These are phyloP conservation scores for Globisporangium cederbergense DNA, from an alignment of 352 stramenopile genomes.

Conservation along the genomic window DNA sequence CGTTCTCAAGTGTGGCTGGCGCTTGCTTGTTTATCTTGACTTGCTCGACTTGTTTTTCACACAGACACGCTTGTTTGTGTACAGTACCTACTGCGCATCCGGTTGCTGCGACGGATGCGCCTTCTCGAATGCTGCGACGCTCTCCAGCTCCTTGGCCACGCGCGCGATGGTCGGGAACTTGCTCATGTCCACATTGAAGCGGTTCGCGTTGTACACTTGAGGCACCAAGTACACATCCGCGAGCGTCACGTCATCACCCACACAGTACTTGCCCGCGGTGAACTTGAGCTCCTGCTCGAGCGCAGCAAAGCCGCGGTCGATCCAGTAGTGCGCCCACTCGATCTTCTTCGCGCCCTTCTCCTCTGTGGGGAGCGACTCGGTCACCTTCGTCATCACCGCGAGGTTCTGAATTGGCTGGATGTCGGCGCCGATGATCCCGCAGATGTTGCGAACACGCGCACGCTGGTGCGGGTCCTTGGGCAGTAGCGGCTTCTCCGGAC, in stretches of 20 bases:
- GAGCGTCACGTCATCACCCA: slow-evolving; percentile 81
- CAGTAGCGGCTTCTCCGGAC: slow-evolving; percentile 64
- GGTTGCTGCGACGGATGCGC: slow-evolving; percentile 80
- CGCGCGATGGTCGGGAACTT: slow-evolving; percentile 84
- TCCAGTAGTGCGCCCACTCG: slow-evolving; percentile 63
- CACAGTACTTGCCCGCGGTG: slow-evolving; percentile 60
- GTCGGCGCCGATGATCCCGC: slow-evolving; percentile 87
- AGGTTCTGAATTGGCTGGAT: slow-evolving; percentile 92
- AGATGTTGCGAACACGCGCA: slow-evolving; percentile 83
- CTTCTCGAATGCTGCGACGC: slow-evolving; percentile 78
- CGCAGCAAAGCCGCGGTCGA: slow-evolving; percentile 78
- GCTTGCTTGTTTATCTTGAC: background rate
- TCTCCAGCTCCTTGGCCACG: slow-evolving; percentile 62
- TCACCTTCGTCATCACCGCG: slow-evolving; percentile 52
- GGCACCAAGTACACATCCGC: slow-evolving; percentile 90
- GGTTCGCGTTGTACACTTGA: slow-evolving; percentile 91
- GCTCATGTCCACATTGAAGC: slow-evolving; percentile 86
- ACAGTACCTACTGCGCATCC: slow-evolving; percentile 37
- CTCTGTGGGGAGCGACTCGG: slow-evolving; percentile 43
- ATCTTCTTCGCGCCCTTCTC: slow-evolving; percentile 44
- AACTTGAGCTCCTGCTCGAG: slow-evolving; percentile 70
- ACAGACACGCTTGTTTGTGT: background rate
- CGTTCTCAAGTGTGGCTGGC: background rate
- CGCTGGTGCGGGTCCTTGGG: slow-evolving; percentile 64
- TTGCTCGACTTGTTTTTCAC: background rate